Evolutionary conservation across 2,329 filamentous ascomycete species (phyloP).

Genomic region (Monosporascus sp.): DNA sequence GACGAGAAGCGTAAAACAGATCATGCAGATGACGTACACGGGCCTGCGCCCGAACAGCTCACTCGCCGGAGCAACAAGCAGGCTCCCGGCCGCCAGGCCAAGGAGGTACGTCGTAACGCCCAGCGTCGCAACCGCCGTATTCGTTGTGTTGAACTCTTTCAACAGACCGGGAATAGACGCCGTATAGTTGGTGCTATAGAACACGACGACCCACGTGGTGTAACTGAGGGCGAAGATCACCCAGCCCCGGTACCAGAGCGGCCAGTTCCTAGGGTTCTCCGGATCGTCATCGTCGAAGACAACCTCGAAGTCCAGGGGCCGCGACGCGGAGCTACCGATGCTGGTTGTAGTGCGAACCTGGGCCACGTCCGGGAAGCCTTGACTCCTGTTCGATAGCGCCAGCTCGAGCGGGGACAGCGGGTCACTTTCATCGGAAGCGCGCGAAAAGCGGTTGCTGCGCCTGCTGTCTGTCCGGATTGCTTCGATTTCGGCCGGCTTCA

Average conservation of each 20-base stretch:
- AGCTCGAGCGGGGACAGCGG: conserved; percentile 21
- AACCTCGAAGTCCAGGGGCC: conserved; percentile 62
- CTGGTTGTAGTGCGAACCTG: conserved; percentile 38
- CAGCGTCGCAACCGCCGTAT: conserved; percentile 60
- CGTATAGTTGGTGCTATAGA: conserved; percentile 78
- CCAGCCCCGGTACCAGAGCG: conserved; percentile 42
- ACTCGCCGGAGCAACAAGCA: conserved; percentile 69
- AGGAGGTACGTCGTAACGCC: conserved; percentile 76
- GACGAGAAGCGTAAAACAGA: conserved; percentile 61
- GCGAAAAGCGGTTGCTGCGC: conserved; percentile 14
- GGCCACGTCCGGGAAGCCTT: conserved; percentile 35
- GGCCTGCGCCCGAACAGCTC: conserved; percentile 63
- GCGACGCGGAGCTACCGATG: conserved; percentile 36
- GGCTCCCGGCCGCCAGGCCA: conserved; percentile 65
- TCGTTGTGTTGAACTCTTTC: conserved; percentile 55
- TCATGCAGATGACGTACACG: conserved; percentile 65
- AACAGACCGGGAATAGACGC: conserved; percentile 65
- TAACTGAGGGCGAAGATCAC: conserved; percentile 40
- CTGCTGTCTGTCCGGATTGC: not conserved
- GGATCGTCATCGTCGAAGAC: conserved; percentile 61
- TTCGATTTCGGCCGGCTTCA: not conserved
- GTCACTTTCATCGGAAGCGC: conserved; percentile 21
- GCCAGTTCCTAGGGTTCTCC: conserved; percentile 66
- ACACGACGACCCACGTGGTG: conserved; percentile 48
- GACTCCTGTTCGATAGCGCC: conserved; percentile 14